These are phyloP conservation scores for Kwoniella shivajii DNA, from an alignment of 1,284 basidiomycete genomes.

Conservation along the genomic window DNA sequence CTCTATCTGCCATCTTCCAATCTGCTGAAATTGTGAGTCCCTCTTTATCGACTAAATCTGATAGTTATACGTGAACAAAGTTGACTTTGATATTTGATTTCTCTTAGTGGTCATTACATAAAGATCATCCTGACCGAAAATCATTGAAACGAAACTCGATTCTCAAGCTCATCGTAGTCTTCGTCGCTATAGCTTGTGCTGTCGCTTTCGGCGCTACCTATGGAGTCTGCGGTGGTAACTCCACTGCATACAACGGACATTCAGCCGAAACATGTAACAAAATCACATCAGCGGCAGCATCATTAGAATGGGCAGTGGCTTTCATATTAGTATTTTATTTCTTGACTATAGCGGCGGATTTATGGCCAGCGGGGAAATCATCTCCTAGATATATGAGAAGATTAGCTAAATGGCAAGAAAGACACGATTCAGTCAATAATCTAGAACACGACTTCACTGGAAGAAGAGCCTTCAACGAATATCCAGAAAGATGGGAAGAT, in stretches of 20 bases:
- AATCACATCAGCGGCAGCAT: conserved; percentile 55
- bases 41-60: not conserved
- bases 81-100: not conserved
- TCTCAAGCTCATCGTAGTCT: conserved; percentile 56
- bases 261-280: conserved; percentile 49
- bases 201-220: conserved; percentile 57
- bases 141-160: conserved; percentile 56
- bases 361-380: conserved; percentile 52
- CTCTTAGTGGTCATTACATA: conserved; percentile 49
- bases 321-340: conserved; percentile 55
- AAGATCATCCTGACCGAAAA: conserved; percentile 54
- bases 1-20: conserved; percentile 58
- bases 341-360: conserved; percentile 44
- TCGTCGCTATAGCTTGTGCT: conserved; percentile 53
- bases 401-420: conserved; percentile 50
- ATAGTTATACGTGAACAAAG: not conserved
- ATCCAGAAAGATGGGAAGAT: conserved; percentile 42
- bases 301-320: conserved; percentile 55
- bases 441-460: conserved; percentile 50
- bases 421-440: conserved; percentile 23
- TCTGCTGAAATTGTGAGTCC: conserved; percentile 54
- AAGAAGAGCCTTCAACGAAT: conserved; percentile 33
- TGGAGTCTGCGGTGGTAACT: conserved; percentile 39
- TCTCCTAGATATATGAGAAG: conserved; percentile 53
- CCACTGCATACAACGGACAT: conserved; percentile 15